phyloP scores from a whole-genome alignment of 176 grass and related monocot species.

The Hordeum marinum region DNA sequence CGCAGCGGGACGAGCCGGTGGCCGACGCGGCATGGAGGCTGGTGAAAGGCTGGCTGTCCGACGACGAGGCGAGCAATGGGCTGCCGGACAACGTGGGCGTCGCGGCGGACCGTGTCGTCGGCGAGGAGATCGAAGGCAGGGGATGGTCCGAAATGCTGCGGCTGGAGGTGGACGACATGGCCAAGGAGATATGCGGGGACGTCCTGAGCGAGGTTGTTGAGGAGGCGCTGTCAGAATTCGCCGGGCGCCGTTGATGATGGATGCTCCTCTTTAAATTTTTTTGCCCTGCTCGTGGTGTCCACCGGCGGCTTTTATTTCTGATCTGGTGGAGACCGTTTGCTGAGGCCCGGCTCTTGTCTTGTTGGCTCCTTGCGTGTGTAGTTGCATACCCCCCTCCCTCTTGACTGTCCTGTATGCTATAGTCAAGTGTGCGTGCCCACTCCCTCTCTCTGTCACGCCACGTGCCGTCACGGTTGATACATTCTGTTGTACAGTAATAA shows the following conservation, averaged over 20 bases:
- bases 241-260: constrained; percentile 43
- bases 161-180: constrained; percentile 69
- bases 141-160: constrained; percentile 49
- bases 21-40: constrained; percentile 49
- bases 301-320: constrained; percentile 49
- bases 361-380: neutral
- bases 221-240: constrained; percentile 54
- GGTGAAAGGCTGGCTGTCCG: constrained; percentile 59
- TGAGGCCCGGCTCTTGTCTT: neutral
- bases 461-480: constrained; percentile 18
- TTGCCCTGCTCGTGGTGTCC: constrained; percentile 32
- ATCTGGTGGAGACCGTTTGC: constrained; percentile 32
- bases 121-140: constrained; percentile 56
- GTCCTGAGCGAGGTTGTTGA: constrained; percentile 61
- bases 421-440: constrained; percentile 22
- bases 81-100: constrained; percentile 23
- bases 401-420: constrained; percentile 23
- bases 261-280: constrained; percentile 12
- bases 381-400: constrained; percentile 20
- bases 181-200: constrained; percentile 61
- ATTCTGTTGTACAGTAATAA: constrained; percentile 36
- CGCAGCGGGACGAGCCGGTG: constrained; percentile 25
- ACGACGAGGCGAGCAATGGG: constrained; percentile 24
- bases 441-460: neutral
- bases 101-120: constrained; percentile 46